Percentiles rank a stretch among this genome's conserved stretches.
Conservation (phyloP, 768 basidiomycete species). For the Pisolithus microcarpus region DNA sequence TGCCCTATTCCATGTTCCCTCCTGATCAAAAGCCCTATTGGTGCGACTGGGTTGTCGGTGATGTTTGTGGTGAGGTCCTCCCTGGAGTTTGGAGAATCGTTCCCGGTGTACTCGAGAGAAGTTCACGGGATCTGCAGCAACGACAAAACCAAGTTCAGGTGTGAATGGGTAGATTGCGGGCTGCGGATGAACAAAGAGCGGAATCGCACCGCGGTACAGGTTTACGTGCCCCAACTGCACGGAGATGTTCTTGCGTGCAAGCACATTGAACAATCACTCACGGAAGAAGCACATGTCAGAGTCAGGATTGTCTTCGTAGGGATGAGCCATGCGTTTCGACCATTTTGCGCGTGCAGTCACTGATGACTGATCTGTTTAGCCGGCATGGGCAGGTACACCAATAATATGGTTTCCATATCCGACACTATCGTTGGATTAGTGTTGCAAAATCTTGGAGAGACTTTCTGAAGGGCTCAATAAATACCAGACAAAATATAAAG, state of each 20-base stretch:
- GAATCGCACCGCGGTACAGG: too few species aligned
- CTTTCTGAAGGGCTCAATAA: too few species aligned
- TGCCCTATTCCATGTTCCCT: background rate
- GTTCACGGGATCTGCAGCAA: slow-evolving; percentile 13
- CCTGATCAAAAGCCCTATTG: slow-evolving; percentile 6
- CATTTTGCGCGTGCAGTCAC: background rate
- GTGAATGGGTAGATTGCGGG: slow-evolving; percentile 17
- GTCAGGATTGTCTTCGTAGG: background rate
- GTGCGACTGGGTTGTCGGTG: slow-evolving; percentile 12
- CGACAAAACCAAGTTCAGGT: slow-evolving; percentile 4
- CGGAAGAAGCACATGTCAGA: background rate
- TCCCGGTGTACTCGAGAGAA: slow-evolving; percentile 19
- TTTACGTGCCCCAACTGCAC: too few species aligned
- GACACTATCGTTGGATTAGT: too few species aligned
- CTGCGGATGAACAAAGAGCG: slow-evolving; percentile 19
- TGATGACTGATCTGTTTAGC: background rate
- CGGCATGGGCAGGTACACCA: too few species aligned
- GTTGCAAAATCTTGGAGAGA: too few species aligned
- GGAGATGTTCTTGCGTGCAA: too few species aligned
- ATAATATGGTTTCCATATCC: too few species aligned
- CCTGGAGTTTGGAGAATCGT: background rate
- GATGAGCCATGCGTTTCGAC: background rate
- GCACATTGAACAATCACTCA: slow-evolving; percentile 10
- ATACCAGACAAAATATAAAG: too few species aligned
- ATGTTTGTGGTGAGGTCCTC: slow-evolving; percentile 3